A percentile compares a stretch with the other conserved stretches of the same genome.
These are phyloP conservation scores for Phytophthora lateralis DNA, from an alignment of 352 stramenopile species.

Conservation along the genomic window DNA sequence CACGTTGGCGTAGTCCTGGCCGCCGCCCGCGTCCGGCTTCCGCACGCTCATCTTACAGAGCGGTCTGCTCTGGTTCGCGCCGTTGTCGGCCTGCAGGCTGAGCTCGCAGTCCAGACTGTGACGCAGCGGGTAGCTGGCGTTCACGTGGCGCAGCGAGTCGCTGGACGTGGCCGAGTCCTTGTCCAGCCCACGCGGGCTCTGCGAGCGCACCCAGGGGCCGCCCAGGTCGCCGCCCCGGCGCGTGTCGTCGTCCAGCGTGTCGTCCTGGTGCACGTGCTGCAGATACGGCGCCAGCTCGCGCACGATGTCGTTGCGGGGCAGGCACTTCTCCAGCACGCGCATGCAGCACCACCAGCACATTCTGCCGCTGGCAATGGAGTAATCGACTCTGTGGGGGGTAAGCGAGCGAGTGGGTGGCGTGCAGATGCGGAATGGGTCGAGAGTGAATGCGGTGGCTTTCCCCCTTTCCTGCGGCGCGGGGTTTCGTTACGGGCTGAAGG, in stretches of 20 bases:
- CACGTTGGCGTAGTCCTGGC: conserved; percentile 21
- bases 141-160: conserved; percentile 62
- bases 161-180: conserved; percentile 65
- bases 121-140: conserved; percentile 41
- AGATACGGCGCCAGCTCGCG: conserved; percentile 85
- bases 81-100: conserved; percentile 28
- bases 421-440: too few relatives aligned
- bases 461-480: too few relatives aligned
- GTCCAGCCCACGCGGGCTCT: conserved; percentile 61
- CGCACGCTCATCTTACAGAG: conserved; percentile 36
- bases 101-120: conserved; percentile 45
- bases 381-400: too few relatives aligned
- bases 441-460: neutral
- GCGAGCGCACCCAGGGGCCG: conserved; percentile 51
- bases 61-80: conserved; percentile 12
- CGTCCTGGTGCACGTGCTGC: conserved; percentile 83
- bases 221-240: conserved; percentile 40
- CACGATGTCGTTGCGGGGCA: conserved; percentile 89
- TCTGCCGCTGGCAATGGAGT: too few relatives aligned
- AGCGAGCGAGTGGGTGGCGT: neutral
- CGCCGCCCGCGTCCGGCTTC: conserved; percentile 21
- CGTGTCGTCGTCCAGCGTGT: conserved; percentile 63
- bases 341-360: conserved; percentile 92
- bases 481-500: neutral
- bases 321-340: conserved; percentile 84